A percentile compares a stretch with the other conserved stretches of the same genome.
Conservation (phyloP, 495 filamentous ascomycete species). For the Talaromyces adpressus region DNA sequence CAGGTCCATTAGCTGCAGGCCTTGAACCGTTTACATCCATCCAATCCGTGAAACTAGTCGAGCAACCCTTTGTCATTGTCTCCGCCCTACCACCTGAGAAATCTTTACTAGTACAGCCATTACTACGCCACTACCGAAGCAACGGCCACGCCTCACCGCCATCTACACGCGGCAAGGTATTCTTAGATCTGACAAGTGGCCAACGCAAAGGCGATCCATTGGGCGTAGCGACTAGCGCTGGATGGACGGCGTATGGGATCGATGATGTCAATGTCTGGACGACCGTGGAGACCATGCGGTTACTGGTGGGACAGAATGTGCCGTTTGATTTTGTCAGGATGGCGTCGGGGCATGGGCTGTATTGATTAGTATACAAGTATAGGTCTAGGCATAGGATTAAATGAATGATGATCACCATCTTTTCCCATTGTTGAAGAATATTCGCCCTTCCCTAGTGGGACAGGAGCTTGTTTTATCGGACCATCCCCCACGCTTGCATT, state of each 20-base stretch:
- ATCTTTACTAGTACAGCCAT: constrained; percentile 68
- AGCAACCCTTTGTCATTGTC: constrained; percentile 72
- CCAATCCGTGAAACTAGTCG: constrained; percentile 66
- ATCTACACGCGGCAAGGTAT: constrained; percentile 62
- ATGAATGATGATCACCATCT: background rate
- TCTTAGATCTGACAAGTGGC: constrained; percentile 70
- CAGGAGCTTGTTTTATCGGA: background rate
- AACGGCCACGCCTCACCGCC: constrained; percentile 37
- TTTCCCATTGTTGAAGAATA: background rate
- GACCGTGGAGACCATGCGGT: constrained; percentile 67
- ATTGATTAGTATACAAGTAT: too few species aligned
- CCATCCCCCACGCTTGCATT: too few species aligned
- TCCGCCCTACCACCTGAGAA: constrained; percentile 73
- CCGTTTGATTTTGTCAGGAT: constrained; percentile 79
- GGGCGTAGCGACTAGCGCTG: constrained; percentile 57
- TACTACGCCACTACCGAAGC: constrained; percentile 56
- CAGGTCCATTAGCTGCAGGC: constrained; percentile 52
- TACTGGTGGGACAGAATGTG: constrained; percentile 79
- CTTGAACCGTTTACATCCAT: constrained; percentile 75
- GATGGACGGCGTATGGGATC: constrained; percentile 72
- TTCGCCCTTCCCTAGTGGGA: background rate
- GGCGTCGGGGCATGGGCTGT: constrained; percentile 64
- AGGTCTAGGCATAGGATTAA: background rate
- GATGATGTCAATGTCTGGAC: constrained; percentile 76
- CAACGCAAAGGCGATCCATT: constrained; percentile 59